Conservation (phyloP, 208 protist species). For the Zelonia costaricensis region DNA sequence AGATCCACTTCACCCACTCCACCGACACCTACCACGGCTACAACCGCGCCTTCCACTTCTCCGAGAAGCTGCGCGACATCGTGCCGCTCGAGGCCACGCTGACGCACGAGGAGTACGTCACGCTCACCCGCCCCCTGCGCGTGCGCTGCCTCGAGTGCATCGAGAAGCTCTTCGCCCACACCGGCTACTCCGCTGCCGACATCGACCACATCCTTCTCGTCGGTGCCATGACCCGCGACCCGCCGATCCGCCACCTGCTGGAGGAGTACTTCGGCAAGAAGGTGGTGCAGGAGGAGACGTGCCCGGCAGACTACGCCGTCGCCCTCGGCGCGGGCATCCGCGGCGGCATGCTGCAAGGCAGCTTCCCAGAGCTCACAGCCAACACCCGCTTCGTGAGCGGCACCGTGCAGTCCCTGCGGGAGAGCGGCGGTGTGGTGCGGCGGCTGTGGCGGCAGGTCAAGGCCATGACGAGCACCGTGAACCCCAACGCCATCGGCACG, state of each 20-base stretch:
- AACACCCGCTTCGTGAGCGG: slow-evolving; percentile 84
- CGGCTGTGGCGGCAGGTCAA: slow-evolving; percentile 28
- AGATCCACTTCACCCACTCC: slow-evolving; percentile 91
- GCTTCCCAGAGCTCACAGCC: slow-evolving; percentile 65
- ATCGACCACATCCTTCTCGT: slow-evolving; percentile 89
- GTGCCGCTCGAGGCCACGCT: slow-evolving; percentile 87
- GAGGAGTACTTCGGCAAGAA: slow-evolving; percentile 80
- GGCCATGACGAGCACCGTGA: slow-evolving; percentile 34
- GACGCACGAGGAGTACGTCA: slow-evolving; percentile 84
- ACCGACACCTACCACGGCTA: slow-evolving; percentile 90
- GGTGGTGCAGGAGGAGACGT: slow-evolving; percentile 60
- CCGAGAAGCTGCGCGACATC: slow-evolving; percentile 77
- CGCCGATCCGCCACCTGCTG: slow-evolving; percentile 84
- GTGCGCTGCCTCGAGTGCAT: slow-evolving; percentile 82
- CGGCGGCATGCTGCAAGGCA: slow-evolving; percentile 86
- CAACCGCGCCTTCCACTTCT: slow-evolving; percentile 91
- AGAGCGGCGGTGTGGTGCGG: slow-evolving; percentile 47
- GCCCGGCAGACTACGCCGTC: slow-evolving; percentile 90
- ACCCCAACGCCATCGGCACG: slow-evolving; percentile 88
- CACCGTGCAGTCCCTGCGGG: slow-evolving; percentile 70
- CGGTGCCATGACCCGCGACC: slow-evolving; percentile 91
- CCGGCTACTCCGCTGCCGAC: slow-evolving; percentile 49
- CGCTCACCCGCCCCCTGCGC: slow-evolving; percentile 78
- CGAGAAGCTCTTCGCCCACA: slow-evolving; percentile 74
- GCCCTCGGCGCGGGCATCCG: slow-evolving; percentile 84